phyloP scores from a whole-genome alignment of 371 early-diverging fungal genomes.

The Globomyces sp. region DNA sequence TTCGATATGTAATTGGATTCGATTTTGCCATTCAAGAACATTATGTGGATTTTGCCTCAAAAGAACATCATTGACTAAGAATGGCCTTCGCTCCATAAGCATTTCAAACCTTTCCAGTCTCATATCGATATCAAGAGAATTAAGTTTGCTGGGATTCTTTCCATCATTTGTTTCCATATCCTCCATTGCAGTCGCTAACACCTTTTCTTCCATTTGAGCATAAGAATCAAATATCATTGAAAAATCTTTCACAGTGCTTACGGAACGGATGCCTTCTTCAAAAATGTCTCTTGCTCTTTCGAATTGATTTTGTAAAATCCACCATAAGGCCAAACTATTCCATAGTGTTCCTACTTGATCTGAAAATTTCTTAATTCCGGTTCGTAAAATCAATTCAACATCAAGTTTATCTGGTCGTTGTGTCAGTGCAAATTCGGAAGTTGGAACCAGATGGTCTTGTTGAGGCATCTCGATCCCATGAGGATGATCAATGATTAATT shows the following conservation, averaged over 20 bases:
- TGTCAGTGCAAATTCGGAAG: background rate
- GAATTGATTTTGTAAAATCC: slow-evolving; percentile 71
- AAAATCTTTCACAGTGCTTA: slow-evolving; percentile 91
- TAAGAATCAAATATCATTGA: slow-evolving; percentile 94
- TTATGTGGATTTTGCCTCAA: slow-evolving; percentile 91
- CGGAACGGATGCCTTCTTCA: slow-evolving; percentile 85
- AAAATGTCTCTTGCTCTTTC: slow-evolving; percentile 89
- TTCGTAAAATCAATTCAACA: slow-evolving; percentile 82
- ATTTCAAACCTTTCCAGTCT: slow-evolving; percentile 81
- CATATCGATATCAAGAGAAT: slow-evolving; percentile 75
- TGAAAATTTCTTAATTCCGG: slow-evolving; percentile 80
- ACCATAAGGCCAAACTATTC: slow-evolving; percentile 82
- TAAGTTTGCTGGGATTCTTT: slow-evolving; percentile 33
- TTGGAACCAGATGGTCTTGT: slow-evolving; percentile 19
- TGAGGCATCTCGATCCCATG: slow-evolving; percentile 25
- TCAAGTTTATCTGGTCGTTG: slow-evolving; percentile 47
- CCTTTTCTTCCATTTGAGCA: slow-evolving; percentile 84
- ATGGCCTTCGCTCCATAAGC: slow-evolving; percentile 90
- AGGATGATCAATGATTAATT: slow-evolving; percentile 77
- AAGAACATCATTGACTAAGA: slow-evolving; percentile 91
- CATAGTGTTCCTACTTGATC: slow-evolving; percentile 88
- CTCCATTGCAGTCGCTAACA: slow-evolving; percentile 77
- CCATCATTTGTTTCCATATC: slow-evolving; percentile 33
- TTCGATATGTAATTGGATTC: slow-evolving; percentile 61
- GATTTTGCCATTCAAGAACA: slow-evolving; percentile 88